A percentile compares a stretch with the other conserved stretches of the same genome.
Evolutionary conservation across 306 rosid species (phyloP).

Genomic region (Comarum palustre): DNA sequence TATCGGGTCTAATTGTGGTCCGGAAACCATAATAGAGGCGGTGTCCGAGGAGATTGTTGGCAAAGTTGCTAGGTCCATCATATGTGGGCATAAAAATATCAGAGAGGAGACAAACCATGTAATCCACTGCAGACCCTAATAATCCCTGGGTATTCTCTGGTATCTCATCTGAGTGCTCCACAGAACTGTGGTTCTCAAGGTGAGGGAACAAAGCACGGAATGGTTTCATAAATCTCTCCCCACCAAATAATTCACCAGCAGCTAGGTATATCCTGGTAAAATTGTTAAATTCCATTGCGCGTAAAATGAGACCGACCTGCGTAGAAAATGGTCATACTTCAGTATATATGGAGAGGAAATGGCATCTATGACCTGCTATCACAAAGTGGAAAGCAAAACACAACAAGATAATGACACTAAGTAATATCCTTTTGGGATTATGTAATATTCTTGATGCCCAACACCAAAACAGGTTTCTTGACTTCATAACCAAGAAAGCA

Average conservation of each 20-base stretch:
- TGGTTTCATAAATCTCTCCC: conserved; percentile 82
- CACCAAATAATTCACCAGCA: conserved; percentile 92
- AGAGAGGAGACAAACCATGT: conserved; percentile 98
- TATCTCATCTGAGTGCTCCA: conserved; percentile 73
- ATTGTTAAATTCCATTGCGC: conserved; percentile 51
- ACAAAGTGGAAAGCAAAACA: not conserved
- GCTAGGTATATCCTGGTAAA: conserved; percentile 57
- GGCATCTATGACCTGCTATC: not conserved
- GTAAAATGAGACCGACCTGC: conserved; percentile 89
- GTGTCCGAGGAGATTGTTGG: conserved; percentile 97
- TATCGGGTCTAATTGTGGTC: conserved; percentile 83
- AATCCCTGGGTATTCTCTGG: conserved; percentile 73
- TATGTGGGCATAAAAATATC: conserved; percentile 98
- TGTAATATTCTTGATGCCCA: not conserved
- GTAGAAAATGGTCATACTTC: conserved; percentile 3
- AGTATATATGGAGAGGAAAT: not conserved
- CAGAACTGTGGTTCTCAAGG: conserved; percentile 80
- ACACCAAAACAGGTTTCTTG: not conserved
- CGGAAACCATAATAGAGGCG: conserved; percentile 96
- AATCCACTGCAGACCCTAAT: conserved; percentile 95
- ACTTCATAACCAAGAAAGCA: not conserved
- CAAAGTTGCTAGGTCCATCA: conserved; percentile 99
- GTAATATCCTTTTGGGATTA: not conserved
- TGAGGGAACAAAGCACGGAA: conserved; percentile 71
- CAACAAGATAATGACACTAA: not conserved